Base-by-base conservation (phyloP, 169 alveolate genomes). In the Eimeria necatrix region DNA sequence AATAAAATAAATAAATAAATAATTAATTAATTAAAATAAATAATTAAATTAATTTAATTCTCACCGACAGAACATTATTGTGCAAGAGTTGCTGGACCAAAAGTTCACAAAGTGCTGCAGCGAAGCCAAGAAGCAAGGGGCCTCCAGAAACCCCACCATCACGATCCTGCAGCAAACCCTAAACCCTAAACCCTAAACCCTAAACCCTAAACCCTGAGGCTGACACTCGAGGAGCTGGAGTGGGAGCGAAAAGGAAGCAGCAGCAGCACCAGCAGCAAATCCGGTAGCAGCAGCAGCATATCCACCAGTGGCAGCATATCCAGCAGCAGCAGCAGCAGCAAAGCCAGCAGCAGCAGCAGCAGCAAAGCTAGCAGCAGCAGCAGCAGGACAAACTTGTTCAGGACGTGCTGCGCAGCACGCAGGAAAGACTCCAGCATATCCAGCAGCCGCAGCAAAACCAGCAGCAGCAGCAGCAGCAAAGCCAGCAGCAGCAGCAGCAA, bases 101-200 rank as follows among this genome's bases (percentile, higher is more conserved):
- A 78, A 91, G 71, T 70, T 48, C 1, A 91, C 74, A 70, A 88
- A 91, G 70, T 95, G 96, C 81, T 94, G 96, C 32, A 94, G 18
- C 22, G 96, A 64, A 71, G 96, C 95, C 41, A 94, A 73, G 81
- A 74, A 61, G 74, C 53, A 90, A 7, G 96, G 96, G n/a, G 73
- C 71, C 53, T 94, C 88, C 59, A 94, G 81, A 68, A 61, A 76
- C 32, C 96, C 96, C 20, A 61, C 87, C 56, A 94, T 18, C 60
- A 92, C 95, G 70, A 94, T 90, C 59, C 96, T 59, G 46, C 4
- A 4, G 70, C 52, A 41, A 86, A 24, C 91, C 70, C 14, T 20
- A 48, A 49, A 83, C 8, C 26, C 24, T 10, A 73, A 46, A 56
- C 24, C 10, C 18, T 14, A 16, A 73, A 6, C n/a, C 20, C 9